Base-by-base conservation (phyloP, 202 grass and related monocot species). In the Elaeis oleifera region DNA sequence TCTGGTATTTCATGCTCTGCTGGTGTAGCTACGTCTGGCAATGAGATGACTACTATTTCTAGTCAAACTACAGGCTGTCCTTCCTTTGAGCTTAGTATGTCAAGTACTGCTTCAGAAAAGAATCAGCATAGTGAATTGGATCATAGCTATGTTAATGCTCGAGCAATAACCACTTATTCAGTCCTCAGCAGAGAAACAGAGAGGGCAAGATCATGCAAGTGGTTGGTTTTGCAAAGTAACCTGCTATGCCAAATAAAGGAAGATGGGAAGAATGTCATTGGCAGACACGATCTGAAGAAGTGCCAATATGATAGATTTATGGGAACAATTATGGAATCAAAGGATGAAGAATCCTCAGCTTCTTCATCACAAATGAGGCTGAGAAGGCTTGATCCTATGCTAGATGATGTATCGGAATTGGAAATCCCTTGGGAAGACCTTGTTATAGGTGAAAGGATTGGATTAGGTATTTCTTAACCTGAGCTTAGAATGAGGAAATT, bases 341-440 rank as follows among this genome's bases (percentile, higher is more conserved):
- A 63, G 71, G 73, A 84, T 32, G 56, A 36, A 15, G 83, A 90
- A 72, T 75, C 73, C 72, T 73, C 29, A 54, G 36, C 73, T 68
- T 87, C 72, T 74, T 61, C 73, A 58, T 78, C 57, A 61, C 75
- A 84, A 65, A 56, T 51, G 1, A 97, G 82, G 59, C 58, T 68
- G 44, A 81, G 81, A 56, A 92, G 78, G 75, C 61, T 94, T 75
- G 94, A 99, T 64, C 53, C 73, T 26, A 74, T 88, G 76, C 84
- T 94, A 1, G 94, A 99, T 76, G 94, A 94, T 71, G 94, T 99
- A 32, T 89, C 94, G 58, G 84, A 89, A 70, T 89, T 82, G 69
- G 94, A 99, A 83, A 99, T 99, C 77, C 89, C 57, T 50, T 99
- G 94, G 94, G 94, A 99, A 78, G 82, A 94, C 73, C 80, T 99